These are phyloP conservation scores for Forsythia viridissima DNA, from an alignment of 257 asterid species.

Conservation along the genomic window DNA sequence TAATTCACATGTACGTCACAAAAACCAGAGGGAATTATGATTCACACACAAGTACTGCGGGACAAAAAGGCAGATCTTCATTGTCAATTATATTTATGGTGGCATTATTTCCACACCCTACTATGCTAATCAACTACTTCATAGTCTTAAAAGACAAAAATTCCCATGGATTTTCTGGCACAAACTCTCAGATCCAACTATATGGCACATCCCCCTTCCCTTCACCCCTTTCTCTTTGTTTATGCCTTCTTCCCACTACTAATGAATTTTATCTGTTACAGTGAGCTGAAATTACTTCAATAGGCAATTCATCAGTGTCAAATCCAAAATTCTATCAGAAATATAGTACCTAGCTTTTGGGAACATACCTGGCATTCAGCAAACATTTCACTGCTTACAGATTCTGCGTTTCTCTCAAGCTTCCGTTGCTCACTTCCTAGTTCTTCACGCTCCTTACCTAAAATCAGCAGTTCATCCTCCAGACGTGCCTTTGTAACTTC, in stretches of 20 bases:
- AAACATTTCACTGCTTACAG: constrained; percentile 90
- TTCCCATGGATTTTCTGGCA: not conserved
- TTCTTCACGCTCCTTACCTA: constrained; percentile 65
- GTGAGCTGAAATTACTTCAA: not conserved
- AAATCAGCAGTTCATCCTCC: constrained; percentile 63
- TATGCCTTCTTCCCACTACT: not conserved
- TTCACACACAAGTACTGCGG: not conserved
- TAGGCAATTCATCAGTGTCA: not conserved
- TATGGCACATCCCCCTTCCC: not conserved
- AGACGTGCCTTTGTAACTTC: constrained; percentile 47
- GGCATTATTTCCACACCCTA: not conserved
- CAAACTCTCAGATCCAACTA: not conserved
- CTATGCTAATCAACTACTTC: not conserved
- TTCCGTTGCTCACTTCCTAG: constrained; percentile 75
- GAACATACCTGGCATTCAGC: constrained; percentile 85
- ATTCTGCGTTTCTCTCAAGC: constrained; percentile 86
- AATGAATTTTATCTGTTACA: not conserved
- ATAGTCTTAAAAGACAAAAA: not conserved
- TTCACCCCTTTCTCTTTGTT: not conserved
- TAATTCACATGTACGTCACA: not conserved
- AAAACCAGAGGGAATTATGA: not conserved
- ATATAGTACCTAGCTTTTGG: not conserved
- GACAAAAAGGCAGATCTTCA: not conserved
- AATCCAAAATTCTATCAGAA: not conserved
- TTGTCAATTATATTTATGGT: too few relatives aligned